Percentiles rank a stretch among this genome's conserved stretches.
Conservation (phyloP, 1,284 basidiomycete species). For the Cutaneotrichosporon dermatis region DNA sequence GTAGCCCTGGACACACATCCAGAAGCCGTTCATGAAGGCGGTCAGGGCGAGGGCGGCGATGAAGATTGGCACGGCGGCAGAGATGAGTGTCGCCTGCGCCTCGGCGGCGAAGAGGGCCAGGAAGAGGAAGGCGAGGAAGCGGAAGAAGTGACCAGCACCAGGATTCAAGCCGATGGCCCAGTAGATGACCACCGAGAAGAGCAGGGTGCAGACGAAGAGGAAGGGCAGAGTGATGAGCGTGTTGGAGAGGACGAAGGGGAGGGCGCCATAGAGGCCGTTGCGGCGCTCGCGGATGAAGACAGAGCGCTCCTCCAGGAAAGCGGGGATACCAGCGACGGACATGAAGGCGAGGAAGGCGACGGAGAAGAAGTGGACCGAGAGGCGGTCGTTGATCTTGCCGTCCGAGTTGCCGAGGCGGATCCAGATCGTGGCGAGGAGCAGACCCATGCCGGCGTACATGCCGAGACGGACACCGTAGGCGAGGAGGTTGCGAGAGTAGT, state of each 20-base stretch:
- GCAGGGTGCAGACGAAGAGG: slow-evolving; percentile 38
- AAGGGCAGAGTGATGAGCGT: slow-evolving; percentile 46
- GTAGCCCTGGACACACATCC: slow-evolving; percentile 54
- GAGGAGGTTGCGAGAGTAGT: slow-evolving; percentile 50
- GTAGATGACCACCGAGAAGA: slow-evolving; percentile 35
- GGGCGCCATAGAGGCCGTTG: slow-evolving; percentile 30
- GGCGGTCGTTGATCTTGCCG: slow-evolving; percentile 43
- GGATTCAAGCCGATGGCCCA: slow-evolving; percentile 23
- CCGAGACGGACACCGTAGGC: slow-evolving; percentile 60
- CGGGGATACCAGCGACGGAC: slow-evolving; percentile 42
- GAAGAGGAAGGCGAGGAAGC: slow-evolving; percentile 57
- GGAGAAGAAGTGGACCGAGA: slow-evolving; percentile 53
- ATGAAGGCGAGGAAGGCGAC: slow-evolving; percentile 61
- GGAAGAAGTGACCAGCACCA: slow-evolving; percentile 52
- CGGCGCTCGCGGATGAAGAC: slow-evolving; percentile 46
- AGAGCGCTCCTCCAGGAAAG: slow-evolving; percentile 49
- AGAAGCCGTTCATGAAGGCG: slow-evolving; percentile 59
- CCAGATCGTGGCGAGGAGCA: slow-evolving; percentile 61
- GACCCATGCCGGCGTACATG: slow-evolving; percentile 60
- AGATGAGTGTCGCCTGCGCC: slow-evolving; percentile 55
- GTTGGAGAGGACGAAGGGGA: slow-evolving; percentile 37
- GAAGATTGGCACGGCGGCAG: slow-evolving; percentile 58
- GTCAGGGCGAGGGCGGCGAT: slow-evolving; percentile 59
- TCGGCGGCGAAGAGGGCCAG: slow-evolving; percentile 59
- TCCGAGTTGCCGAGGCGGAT: slow-evolving; percentile 52